Evolutionary conservation across 169 alveolate species (phyloP).

Genomic region (Cryptosporidium muris): DNA sequence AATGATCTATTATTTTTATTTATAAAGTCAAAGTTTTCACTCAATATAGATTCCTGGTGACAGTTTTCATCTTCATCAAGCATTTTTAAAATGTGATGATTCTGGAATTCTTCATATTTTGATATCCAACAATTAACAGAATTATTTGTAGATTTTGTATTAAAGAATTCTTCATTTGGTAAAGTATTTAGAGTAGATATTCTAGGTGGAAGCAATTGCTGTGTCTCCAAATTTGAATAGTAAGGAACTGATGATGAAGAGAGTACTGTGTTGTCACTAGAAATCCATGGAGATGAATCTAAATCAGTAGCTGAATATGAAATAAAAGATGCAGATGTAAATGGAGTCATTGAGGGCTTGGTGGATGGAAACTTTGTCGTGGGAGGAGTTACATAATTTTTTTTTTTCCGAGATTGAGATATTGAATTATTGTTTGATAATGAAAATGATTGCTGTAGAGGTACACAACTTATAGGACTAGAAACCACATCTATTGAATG

Average conservation of each 20-base stretch:
- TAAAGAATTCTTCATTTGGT: too few species aligned
- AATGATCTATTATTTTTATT: too few species aligned
- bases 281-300: slow-evolving; percentile 61
- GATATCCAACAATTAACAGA: too few species aligned
- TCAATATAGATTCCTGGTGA: too few species aligned
- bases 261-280: background rate
- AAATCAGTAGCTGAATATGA: slow-evolving; percentile 25
- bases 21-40: too few species aligned
- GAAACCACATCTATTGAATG: slow-evolving; percentile 38
- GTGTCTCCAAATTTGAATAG: slow-evolving; percentile 19
- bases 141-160: too few species aligned
- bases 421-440: slow-evolving; percentile 1
- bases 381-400: slow-evolving; percentile 27
- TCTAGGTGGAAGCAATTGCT: slow-evolving; percentile 25
- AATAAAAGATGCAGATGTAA: slow-evolving; percentile 6
- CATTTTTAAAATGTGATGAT: too few species aligned
- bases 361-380: slow-evolving; percentile 30
- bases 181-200: slow-evolving; percentile 18
- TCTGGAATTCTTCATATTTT: too few species aligned
- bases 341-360: slow-evolving; percentile 39
- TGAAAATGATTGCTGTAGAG: slow-evolving; percentile 27
- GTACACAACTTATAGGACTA: slow-evolving; percentile 15
- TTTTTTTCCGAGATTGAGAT: background rate
- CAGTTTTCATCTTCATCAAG: too few species aligned
- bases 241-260: slow-evolving; percentile 11